phyloP scores from a whole-genome alignment of 768 basidiomycete genomes.

The Suillus sp. region DNA sequence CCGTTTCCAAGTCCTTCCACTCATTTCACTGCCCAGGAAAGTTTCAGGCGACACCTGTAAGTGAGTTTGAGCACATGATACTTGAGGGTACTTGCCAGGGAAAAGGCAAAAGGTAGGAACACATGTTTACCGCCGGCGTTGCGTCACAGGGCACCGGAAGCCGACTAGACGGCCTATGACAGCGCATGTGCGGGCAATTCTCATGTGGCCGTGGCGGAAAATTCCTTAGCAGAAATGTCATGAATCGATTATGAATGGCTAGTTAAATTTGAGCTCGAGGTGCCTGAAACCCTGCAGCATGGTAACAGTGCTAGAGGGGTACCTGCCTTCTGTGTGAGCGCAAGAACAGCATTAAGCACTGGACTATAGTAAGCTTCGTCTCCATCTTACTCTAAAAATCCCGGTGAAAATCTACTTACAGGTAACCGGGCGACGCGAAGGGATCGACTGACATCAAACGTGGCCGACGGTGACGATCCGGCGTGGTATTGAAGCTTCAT shows the following conservation, averaged over 20 bases:
- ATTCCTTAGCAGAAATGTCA: neutral
- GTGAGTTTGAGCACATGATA: neutral
- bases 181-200: neutral
- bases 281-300: neutral
- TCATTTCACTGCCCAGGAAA: neutral
- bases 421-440: neutral
- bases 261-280: constrained; percentile 2
- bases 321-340: neutral
- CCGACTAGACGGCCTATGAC: constrained; percentile 2
- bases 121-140: constrained; percentile 7
- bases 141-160: constrained; percentile 13
- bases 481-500: neutral
- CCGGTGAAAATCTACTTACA: neutral
- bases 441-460: neutral
- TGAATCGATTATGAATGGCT: neutral
- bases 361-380: neutral
- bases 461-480: neutral
- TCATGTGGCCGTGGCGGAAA: constrained; percentile 10
- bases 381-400: neutral
- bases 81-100: neutral
- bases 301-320: neutral
- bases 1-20: too few species aligned
- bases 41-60: neutral
- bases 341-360: neutral
- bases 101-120: neutral